A percentile compares a stretch with the other conserved stretches of the same genome.
phyloP scores from a whole-genome alignment of 805 yeast genomes.

The Ogataea siamensis region DNA sequence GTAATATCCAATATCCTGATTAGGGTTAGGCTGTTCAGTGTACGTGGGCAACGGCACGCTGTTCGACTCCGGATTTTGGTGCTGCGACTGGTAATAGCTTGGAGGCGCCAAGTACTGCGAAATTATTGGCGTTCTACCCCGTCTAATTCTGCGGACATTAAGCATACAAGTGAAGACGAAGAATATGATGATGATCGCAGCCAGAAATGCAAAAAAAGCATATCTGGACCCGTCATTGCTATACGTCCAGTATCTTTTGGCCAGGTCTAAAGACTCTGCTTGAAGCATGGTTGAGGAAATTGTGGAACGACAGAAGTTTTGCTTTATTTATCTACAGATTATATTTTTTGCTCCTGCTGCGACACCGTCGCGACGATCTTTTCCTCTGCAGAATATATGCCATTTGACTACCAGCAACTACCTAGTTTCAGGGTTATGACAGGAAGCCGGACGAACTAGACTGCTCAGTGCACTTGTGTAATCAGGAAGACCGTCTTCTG shows the following conservation, averaged over 20 bases:
- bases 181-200: conserved; percentile 46
- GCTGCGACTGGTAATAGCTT: conserved; percentile 63
- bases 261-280: conserved; percentile 3
- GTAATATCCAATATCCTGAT: conserved; percentile 72
- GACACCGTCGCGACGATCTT: conserved; percentile 3
- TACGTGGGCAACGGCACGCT: conserved; percentile 63
- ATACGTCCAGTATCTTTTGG: conserved; percentile 20
- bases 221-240: conserved; percentile 44
- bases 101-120: conserved; percentile 61
- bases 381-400: not conserved
- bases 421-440: not conserved
- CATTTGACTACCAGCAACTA: not conserved
- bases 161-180: conserved; percentile 50
- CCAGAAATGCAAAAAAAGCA: conserved; percentile 64
- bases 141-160: conserved; percentile 49
- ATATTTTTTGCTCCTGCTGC: conserved; percentile 2
- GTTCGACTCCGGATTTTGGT: conserved; percentile 40
- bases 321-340: conserved; percentile 1
- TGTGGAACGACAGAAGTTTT: not conserved
- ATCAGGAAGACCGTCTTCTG: conserved; percentile 5
- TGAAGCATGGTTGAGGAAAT: conserved; percentile 1
- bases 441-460: not conserved
- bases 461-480: conserved; percentile 1
- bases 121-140: conserved; percentile 64
- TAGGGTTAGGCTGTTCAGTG: conserved; percentile 61